Evolutionary conservation across 2,329 filamentous ascomycete species (phyloP).

Genomic region (Beauveria asiatica): DNA sequence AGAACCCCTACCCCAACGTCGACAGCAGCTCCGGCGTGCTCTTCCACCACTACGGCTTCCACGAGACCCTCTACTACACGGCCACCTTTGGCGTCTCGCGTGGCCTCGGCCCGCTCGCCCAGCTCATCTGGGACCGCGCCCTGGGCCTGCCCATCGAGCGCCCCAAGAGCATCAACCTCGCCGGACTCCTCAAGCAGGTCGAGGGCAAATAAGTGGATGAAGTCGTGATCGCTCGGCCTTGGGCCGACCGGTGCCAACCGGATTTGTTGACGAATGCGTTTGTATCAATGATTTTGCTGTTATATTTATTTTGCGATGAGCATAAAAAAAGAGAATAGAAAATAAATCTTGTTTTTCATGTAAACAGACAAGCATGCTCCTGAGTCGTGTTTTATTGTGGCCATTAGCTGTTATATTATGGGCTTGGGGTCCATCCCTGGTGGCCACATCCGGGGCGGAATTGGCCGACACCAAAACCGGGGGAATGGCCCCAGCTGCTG

Average conservation of each 20-base stretch:
- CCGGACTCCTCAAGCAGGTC: slow-evolving; percentile 68
- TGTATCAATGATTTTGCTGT: slow-evolving; percentile 4
- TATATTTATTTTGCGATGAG: slow-evolving; percentile 4
- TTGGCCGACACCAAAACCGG: neutral
- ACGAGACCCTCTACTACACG: slow-evolving; percentile 91
- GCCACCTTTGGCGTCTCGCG: slow-evolving; percentile 62
- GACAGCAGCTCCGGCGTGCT: slow-evolving; percentile 88
- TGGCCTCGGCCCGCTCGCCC: slow-evolving; percentile 78
- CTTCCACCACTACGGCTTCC: slow-evolving; percentile 97
- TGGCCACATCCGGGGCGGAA: slow-evolving; percentile 2
- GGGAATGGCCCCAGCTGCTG: neutral
- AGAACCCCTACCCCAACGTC: slow-evolving; percentile 96
- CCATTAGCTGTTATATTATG: neutral
- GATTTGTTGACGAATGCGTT: neutral
- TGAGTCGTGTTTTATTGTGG: neutral
- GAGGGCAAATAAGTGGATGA: slow-evolving; percentile 31
- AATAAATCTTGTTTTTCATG: neutral
- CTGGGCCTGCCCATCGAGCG: slow-evolving; percentile 92
- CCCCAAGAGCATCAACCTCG: slow-evolving; percentile 93
- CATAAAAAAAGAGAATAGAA: neutral
- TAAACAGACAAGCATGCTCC: too few species aligned
- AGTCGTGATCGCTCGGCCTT: too few species aligned
- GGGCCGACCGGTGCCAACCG: neutral
- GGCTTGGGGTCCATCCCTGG: neutral
- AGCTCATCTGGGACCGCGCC: slow-evolving; percentile 93